Evolutionary conservation across 2,329 filamentous ascomycete genomes (phyloP), one percentile per base, ranked within the genome.

Genomic region (Ceratocystis eucalypticola): DNA sequence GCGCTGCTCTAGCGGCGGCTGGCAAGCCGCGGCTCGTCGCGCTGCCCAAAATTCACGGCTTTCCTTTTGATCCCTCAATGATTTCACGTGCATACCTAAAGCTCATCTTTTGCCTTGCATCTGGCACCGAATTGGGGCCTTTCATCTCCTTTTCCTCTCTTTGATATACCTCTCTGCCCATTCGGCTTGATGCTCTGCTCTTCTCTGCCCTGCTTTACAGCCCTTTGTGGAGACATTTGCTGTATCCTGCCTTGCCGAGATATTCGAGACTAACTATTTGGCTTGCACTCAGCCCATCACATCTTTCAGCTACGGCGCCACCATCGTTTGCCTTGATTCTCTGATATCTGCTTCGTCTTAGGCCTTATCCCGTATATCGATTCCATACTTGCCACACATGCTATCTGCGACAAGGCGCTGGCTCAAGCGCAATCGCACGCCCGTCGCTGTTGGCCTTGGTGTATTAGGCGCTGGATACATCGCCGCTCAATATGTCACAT

Each of bases 401-500:
- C 78, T 87, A 72, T 78, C 80, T 69, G 86, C 90, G 71, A 89
- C 89, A 72, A 88, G 89, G 79, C 88, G 86, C 80, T 99, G 94
- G 92, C 81, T 97, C 75, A 86, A 86, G 77, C 90, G 91, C 77
- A 96, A 99, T 79, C 86, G 91, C 75, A 94, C 88, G 73, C 89
- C 88, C 73, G 84, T 99, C 74, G 89, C 91, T 74, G 84, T 99
- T 74, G 91, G 92, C 70, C 85, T 89, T 68, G 91, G 92, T 70
- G 84, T 97, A 70, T 78, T 96, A 70, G 92, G 93, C 71, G 90
- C 88, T 65, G 91, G 91, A 70, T 99, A 99, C 77, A 79, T 96
- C 68, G 92, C 89, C 66, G 91, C 90, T 48, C 91, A 96, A 76
- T 99, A 96, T 86, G 85, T 96, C 71, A 76, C 96, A 73, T 84